phyloP scores from a whole-genome alignment of 208 protist genomes.

The Crithidia sp. region DNA sequence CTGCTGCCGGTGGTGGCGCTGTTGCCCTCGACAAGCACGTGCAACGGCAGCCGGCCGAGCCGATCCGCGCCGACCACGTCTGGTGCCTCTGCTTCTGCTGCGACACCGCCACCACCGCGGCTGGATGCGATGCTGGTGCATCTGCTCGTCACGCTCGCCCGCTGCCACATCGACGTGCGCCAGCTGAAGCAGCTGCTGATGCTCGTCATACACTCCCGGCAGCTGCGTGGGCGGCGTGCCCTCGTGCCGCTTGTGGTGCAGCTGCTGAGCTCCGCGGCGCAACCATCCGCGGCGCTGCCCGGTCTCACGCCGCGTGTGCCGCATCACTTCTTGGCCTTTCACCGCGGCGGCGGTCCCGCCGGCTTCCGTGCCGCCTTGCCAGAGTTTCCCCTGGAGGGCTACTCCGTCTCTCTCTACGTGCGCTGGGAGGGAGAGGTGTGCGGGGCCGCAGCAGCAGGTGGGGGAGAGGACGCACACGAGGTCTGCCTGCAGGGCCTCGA shows the following conservation, averaged over 20 bases:
- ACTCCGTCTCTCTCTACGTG: conserved; percentile 75
- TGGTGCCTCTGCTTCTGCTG: neutral
- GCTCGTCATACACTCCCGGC: conserved; percentile 50
- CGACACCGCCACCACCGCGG: conserved; percentile 12
- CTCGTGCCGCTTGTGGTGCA: conserved; percentile 59
- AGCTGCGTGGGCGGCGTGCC: conserved; percentile 34
- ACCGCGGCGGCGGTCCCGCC: conserved; percentile 43
- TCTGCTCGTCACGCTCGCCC: conserved; percentile 52
- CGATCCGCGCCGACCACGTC: neutral
- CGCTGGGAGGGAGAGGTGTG: conserved; percentile 46
- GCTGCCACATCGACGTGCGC: conserved; percentile 70
- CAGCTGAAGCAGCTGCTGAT: conserved; percentile 82
- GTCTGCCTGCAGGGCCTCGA: neutral
- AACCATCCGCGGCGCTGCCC: neutral
- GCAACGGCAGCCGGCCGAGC: neutral
- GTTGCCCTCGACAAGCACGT: conserved; percentile 1
- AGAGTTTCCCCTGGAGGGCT: conserved; percentile 73
- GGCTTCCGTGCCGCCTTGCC: conserved; percentile 61
- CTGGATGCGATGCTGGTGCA: conserved; percentile 42
- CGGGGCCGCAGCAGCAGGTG: neutral
- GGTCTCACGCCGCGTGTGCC: conserved; percentile 1
- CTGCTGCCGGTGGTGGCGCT: conserved; percentile 48
- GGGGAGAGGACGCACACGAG: neutral
- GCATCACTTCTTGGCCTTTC: conserved; percentile 36
- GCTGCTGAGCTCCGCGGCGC: conserved; percentile 57